Conservation (phyloP, 768 basidiomycete genomes). For the Phaffia tasmanica region DNA sequence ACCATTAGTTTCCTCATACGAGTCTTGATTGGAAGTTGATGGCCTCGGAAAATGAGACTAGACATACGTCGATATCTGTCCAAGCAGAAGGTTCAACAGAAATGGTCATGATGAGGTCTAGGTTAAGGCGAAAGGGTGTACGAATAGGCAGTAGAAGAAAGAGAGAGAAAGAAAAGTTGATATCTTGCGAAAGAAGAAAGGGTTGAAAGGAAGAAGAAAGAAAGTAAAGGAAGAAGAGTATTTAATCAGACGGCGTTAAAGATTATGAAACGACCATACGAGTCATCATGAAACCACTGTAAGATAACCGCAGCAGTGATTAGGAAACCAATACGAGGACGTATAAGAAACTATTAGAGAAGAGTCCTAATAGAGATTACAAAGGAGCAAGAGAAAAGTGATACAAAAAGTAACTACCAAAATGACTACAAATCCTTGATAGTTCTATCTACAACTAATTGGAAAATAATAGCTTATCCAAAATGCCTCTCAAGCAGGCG, state of each 20-base stretch:
- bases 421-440: too few species aligned
- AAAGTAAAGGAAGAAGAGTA: too few species aligned
- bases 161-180: not conserved
- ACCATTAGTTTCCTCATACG: constrained; percentile 3
- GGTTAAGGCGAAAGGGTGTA: not conserved
- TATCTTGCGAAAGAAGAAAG: not conserved
- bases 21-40: not conserved
- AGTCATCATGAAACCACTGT: not conserved
- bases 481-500: too few species aligned
- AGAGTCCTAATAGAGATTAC: not conserved
- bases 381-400: too few species aligned
- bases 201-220: not conserved
- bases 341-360: not conserved
- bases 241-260: too few species aligned
- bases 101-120: constrained; percentile 8
- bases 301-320: not conserved
- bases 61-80: constrained; percentile 8
- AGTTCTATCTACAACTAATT: too few species aligned
- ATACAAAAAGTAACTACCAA: too few species aligned
- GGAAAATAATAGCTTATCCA: too few species aligned
- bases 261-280: too few species aligned
- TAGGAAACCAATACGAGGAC: not conserved
- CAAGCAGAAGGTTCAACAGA: not conserved
- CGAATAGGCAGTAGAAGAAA: not conserved
- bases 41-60: not conserved